Evolutionary conservation across 345 rosid species (phyloP).

Genomic region (Gossypium bickii): DNA sequence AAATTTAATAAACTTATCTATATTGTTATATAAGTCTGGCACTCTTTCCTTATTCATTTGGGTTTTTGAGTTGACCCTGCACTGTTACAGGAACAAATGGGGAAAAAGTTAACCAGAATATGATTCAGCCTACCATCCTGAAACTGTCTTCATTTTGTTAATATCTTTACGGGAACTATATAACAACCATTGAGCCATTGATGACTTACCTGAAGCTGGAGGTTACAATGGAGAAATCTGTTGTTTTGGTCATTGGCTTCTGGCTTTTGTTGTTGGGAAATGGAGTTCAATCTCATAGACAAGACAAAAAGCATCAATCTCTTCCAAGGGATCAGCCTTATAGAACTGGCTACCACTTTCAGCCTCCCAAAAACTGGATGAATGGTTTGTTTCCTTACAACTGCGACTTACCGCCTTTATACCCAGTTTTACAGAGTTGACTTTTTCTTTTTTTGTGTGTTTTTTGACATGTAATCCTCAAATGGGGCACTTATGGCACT

Average conservation of each 20-base stretch:
- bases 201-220: slow-evolving; percentile 4
- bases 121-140: no score
- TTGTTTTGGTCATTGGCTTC: slow-evolving; percentile 12
- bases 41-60: no score
- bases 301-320: background rate
- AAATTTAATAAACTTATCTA: no score
- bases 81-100: no score
- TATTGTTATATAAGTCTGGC: no score
- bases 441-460: background rate
- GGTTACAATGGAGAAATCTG: slow-evolving; percentile 3
- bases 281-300: slow-evolving; percentile 9
- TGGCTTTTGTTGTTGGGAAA: slow-evolving; percentile 25
- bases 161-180: no score
- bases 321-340: slow-evolving; percentile 36
- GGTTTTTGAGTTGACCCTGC: no score
- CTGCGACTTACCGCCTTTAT: background rate
- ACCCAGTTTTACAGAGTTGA: background rate
- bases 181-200: background rate
- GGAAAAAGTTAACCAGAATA: no score
- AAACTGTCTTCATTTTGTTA: no score
- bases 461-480: background rate
- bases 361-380: slow-evolving; percentile 45
- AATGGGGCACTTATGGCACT: background rate
- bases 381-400: slow-evolving; percentile 30
- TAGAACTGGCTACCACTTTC: slow-evolving; percentile 48